phyloP scores from a whole-genome alignment of 1,284 basidiomycete genomes.

The Ustilago nuda region DNA sequence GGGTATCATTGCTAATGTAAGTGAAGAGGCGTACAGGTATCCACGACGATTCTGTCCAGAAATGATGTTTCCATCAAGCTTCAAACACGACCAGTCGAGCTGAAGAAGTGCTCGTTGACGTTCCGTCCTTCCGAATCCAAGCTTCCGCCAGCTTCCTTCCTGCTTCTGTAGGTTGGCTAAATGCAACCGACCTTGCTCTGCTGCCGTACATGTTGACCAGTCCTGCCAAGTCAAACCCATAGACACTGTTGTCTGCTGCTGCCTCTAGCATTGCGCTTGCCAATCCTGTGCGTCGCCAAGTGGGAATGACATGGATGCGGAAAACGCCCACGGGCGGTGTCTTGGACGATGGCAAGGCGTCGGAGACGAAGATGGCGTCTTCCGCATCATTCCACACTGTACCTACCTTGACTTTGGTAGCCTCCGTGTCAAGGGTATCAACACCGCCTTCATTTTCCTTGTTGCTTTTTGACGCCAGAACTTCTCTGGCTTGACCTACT shows the following conservation, averaged over 20 bases:
- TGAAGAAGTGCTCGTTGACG: background rate
- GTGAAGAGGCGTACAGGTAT: background rate
- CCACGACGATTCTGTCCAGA: background rate
- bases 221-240: constrained; percentile 41
- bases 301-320: constrained; percentile 58
- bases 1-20: background rate
- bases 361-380: constrained; percentile 52
- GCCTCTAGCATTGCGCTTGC: constrained; percentile 54
- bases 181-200: constrained; percentile 50
- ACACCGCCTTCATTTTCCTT: constrained; percentile 27
- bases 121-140: constrained; percentile 45
- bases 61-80: constrained; percentile 18
- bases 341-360: constrained; percentile 32
- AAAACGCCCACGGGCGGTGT: constrained; percentile 58
- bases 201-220: constrained; percentile 42
- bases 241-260: constrained; percentile 54
- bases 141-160: constrained; percentile 55
- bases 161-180: constrained; percentile 64
- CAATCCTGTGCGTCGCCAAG: constrained; percentile 51
- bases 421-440: background rate
- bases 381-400: constrained; percentile 48
- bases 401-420: constrained; percentile 7
- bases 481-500: constrained; percentile 45
- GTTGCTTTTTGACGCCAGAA: constrained; percentile 29
- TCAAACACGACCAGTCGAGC: constrained; percentile 45